Conservation (phyloP, 306 rosid genomes). For the Trifolium repens region DNA sequence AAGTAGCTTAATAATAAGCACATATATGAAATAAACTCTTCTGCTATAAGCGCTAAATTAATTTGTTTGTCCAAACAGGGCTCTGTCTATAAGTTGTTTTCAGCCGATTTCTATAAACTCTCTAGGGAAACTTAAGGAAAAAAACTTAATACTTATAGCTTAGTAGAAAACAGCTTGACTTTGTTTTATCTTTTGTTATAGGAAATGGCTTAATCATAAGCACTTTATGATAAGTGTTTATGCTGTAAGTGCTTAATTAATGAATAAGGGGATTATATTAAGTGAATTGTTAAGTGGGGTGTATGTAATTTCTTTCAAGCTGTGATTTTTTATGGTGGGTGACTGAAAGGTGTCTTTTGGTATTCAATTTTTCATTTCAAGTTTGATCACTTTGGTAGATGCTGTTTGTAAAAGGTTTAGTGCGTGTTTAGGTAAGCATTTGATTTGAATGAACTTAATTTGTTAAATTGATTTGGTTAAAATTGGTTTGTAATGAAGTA, state of each 20-base stretch:
- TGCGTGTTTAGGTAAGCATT: neutral
- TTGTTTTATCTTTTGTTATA: neutral
- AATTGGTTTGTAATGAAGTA: too few relatives aligned
- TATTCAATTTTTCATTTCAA: neutral
- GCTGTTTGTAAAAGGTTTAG: constrained; percentile 20
- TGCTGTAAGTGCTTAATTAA: neutral
- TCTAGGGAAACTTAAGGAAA: too few relatives aligned
- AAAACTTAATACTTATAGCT: neutral
- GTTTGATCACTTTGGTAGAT: neutral
- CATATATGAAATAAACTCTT: neutral
- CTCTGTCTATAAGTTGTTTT: neutral
- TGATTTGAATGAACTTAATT: neutral
- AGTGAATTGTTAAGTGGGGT: neutral
- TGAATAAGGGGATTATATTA: neutral
- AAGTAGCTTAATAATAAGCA: neutral
- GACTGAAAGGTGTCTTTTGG: neutral
- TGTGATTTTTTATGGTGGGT: neutral
- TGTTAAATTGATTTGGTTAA: too few relatives aligned
- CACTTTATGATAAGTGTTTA: neutral
- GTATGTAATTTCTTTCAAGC: neutral
- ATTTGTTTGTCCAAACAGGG: neutral
- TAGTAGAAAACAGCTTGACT: neutral
- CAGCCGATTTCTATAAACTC: neutral
- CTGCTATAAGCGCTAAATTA: neutral
- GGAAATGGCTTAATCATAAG: neutral